phyloP scores from a whole-genome alignment of 2,329 filamentous ascomycete genomes.

The Scolecobasidium constrictum region DNA sequence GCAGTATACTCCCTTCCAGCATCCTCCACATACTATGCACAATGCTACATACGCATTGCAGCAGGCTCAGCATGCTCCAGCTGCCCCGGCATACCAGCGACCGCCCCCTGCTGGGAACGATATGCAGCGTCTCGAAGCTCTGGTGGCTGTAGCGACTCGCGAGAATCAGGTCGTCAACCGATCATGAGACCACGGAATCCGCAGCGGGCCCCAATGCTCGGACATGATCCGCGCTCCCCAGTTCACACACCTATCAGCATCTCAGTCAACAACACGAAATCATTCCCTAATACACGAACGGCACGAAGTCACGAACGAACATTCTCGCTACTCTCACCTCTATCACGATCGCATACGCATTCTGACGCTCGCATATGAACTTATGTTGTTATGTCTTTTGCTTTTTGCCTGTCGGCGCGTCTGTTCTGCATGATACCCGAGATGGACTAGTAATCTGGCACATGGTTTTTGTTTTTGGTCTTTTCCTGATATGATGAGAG shows the following conservation, averaged over 20 bases:
- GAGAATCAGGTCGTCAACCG: constrained; percentile 26
- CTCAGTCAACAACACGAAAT: too few relatives aligned
- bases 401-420: not conserved
- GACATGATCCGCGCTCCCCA: too few relatives aligned
- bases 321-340: too few relatives aligned
- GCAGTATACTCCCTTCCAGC: not conserved
- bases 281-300: not conserved
- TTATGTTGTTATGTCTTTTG: too few relatives aligned
- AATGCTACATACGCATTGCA: constrained; percentile 6
- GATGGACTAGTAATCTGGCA: not conserved
- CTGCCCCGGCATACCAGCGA: constrained; percentile 16
- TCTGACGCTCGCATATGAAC: too few relatives aligned
- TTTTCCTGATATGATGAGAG: too few relatives aligned
- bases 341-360: too few relatives aligned
- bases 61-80: constrained; percentile 6
- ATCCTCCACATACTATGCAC: constrained; percentile 4
- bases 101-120: constrained; percentile 30
- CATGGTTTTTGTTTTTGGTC: not conserved
- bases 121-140: constrained; percentile 47
- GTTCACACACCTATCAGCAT: too few relatives aligned
- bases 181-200: too few relatives aligned
- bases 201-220: too few relatives aligned
- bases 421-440: not conserved
- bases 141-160: constrained; percentile 55
- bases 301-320: not conserved